A percentile compares a stretch with the other conserved stretches of the same genome.
phyloP scores from a whole-genome alignment of 1,284 basidiomycete species.

The Cryptococcus sp. region DNA sequence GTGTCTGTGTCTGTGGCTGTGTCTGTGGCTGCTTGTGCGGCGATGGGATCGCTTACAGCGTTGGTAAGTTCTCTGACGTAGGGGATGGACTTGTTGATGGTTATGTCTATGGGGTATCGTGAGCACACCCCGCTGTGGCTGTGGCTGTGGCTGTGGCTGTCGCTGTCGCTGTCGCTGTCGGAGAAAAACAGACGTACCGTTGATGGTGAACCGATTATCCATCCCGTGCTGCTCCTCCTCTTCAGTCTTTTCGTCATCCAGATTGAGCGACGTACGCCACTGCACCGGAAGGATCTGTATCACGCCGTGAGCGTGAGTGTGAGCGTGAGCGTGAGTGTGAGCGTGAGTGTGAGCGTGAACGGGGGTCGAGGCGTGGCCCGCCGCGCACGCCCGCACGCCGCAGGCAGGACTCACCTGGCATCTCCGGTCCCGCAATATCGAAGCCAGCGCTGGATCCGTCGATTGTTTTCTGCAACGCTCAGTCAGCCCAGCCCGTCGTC shows the following conservation, averaged over 20 bases:
- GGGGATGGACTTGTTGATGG: conserved; percentile 53
- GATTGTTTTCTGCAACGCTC: conserved; percentile 48
- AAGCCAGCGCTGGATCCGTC: conserved; percentile 49
- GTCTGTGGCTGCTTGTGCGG: too few species aligned
- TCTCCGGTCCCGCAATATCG: conserved; percentile 52
- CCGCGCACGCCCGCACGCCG: too few species aligned
- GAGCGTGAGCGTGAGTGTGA: too few species aligned
- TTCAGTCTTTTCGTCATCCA: conserved; percentile 50
- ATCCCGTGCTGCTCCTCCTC: conserved; percentile 52
- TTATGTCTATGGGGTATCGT: conserved; percentile 47
- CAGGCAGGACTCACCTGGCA: conserved; percentile 41
- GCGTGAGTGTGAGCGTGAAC: too few species aligned
- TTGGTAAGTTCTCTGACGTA: conserved; percentile 55
- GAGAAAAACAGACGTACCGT: conserved; percentile 28
- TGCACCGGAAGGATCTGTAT: conserved; percentile 55
- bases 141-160: too few species aligned
- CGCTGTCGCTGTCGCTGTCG: too few species aligned
- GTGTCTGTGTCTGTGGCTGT: too few species aligned
- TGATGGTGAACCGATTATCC: conserved; percentile 53
- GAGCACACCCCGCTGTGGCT: too few species aligned
- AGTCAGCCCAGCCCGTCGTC: neutral
- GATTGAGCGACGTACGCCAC: conserved; percentile 55
- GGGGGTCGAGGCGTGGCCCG: neutral
- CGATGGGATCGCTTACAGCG: conserved; percentile 37
- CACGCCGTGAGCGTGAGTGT: neutral